A percentile compares a stretch with the other conserved stretches of the same genome.
These are phyloP conservation scores for Penicillium sp. DNA, from an alignment of 2,329 filamentous ascomycete species.

Conservation along the genomic window DNA sequence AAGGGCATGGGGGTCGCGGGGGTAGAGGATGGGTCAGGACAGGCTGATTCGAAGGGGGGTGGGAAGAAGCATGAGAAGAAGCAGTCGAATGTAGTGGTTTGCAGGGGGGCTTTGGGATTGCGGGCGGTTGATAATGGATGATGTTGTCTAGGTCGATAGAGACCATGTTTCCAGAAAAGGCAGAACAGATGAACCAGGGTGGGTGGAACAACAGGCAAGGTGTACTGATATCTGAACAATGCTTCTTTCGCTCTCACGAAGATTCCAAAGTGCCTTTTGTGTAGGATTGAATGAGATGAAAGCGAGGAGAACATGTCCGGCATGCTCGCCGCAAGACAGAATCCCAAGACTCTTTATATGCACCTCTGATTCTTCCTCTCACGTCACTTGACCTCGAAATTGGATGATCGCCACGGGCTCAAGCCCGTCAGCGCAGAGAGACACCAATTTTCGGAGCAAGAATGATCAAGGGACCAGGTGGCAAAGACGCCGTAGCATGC, in stretches of 20 bases:
- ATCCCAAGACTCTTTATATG: slow-evolving; percentile 9
- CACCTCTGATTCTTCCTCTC: background rate
- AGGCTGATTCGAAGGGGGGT: background rate
- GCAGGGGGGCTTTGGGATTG: slow-evolving; percentile 7
- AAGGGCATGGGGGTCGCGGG: background rate
- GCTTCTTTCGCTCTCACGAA: background rate
- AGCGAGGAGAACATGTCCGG: slow-evolving; percentile 4
- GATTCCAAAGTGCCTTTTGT: background rate
- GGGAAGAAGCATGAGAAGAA: background rate
- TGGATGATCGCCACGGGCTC: background rate
- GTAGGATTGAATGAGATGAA: background rate
- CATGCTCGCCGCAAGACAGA: background rate
- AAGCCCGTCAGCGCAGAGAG: background rate
- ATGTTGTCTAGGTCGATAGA: slow-evolving; percentile 12
- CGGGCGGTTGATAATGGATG: slow-evolving; percentile 11
- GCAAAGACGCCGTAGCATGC: background rate
- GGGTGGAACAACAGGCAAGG: background rate
- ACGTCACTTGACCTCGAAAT: background rate
- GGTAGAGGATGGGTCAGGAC: background rate
- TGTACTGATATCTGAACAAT: background rate
- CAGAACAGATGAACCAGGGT: background rate
- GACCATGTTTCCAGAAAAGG: slow-evolving; percentile 8
- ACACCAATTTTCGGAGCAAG: background rate
- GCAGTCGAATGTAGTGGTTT: slow-evolving; percentile 4
- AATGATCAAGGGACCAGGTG: background rate